Evolutionary conservation across 2,329 filamentous ascomycete species (phyloP), one percentile per base, ranked within the genome.

Genomic region (Didymella arachidicola): DNA sequence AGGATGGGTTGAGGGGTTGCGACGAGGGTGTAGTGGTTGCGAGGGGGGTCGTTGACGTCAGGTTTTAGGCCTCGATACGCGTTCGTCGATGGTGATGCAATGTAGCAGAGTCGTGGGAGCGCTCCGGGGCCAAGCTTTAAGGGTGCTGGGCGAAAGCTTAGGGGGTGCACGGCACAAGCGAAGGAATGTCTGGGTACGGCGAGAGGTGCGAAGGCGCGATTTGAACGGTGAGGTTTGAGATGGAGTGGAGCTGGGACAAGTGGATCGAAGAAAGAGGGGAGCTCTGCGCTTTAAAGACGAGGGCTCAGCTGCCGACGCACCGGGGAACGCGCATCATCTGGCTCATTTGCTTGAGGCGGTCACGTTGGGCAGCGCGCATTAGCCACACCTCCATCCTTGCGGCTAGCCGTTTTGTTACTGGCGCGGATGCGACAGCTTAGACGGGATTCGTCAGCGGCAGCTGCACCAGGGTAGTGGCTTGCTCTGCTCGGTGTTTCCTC

Each of bases 381-480:
- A 62, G 59, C 59, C 59, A 62, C 59, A 62, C 7, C 5, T 38
- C 8, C 34, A 48, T 25, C 34, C 59, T 34, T 53, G 48, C 44
- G 14, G 16, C 36, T 48, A 30, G 25, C 46, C 45, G 19, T 2
- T 30, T 34, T 22, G 7, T 14, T 16, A 66, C 60, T 66, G 64
- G 60, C 41, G 62, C 46, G 26, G 36, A 63, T 49, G 52, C 54
- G 30, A 38, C 41, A 48, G 52, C 30, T 42, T 32, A 14, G 38
- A 12, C 36, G 7, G 22, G 27, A 59, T 60, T 59, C 61, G 63
- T 64, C 61, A 62, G 57, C 55, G 36, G 32, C 36, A 41, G 42
- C 44, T 39, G 51, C 43, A 43, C 53, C 45, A 44, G 39, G 44
- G 25, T 43, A 45, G 53, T 44, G 52, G 52, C 52, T 48, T 41